Conservation (phyloP, 2,329 filamentous ascomycete species). For the Cladosporium colombiae region DNA sequence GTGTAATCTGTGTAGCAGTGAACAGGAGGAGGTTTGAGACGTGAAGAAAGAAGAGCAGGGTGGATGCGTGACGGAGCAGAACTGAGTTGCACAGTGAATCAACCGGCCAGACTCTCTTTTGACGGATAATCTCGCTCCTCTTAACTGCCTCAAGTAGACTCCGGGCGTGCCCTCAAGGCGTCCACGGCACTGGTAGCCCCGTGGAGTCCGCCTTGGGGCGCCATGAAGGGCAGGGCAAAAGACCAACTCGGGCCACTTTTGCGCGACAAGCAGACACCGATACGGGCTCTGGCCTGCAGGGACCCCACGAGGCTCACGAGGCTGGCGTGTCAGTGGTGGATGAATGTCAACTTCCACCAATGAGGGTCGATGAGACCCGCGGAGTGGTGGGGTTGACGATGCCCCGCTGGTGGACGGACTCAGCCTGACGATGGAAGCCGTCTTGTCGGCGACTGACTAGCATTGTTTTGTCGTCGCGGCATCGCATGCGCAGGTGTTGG, state of each 20-base stretch:
- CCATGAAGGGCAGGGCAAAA: background rate
- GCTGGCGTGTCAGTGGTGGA: constrained; percentile 18
- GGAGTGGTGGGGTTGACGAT: constrained; percentile 12
- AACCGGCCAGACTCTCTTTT: background rate
- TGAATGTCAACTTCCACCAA: constrained; percentile 23
- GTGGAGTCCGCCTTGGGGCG: constrained; percentile 14
- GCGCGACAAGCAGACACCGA: constrained; percentile 19
- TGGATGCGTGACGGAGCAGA: background rate
- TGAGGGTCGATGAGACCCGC: background rate
- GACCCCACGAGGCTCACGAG: background rate
- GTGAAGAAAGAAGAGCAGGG: background rate
- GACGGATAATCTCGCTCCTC: constrained; percentile 17
- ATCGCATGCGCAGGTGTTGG: background rate
- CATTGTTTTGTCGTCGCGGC: constrained; percentile 16
- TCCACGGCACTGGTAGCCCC: constrained; percentile 12
- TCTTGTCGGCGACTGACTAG: constrained; percentile 24
- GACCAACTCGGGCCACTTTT: constrained; percentile 15
- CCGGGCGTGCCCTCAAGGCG: background rate
- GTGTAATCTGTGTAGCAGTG: background rate
- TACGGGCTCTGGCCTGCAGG: constrained; percentile 13
- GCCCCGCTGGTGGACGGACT: constrained; percentile 10
- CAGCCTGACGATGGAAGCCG: constrained; percentile 20
- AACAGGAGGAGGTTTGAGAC: background rate
- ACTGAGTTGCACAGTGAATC: background rate
- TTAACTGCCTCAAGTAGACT: constrained; percentile 5